These are phyloP conservation scores for Cladosporium halotolerans DNA, from an alignment of 2,329 filamentous ascomycete species.

Conservation along the genomic window DNA sequence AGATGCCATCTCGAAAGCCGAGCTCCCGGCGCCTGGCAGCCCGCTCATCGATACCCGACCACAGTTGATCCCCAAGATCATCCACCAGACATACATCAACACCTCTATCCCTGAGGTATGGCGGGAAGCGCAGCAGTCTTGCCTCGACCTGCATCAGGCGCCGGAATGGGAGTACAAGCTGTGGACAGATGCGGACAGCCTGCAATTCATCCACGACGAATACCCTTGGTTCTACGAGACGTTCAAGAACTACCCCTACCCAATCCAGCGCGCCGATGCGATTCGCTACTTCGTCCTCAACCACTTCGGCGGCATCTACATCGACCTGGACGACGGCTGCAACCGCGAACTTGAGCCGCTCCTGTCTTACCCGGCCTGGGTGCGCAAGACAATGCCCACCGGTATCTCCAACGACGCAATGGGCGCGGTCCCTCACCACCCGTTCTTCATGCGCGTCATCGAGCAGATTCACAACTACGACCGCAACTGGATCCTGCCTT, in stretches of 20 bases:
- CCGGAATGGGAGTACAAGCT: constrained; percentile 69
- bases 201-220: constrained; percentile 64
- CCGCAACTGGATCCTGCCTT: constrained; percentile 61
- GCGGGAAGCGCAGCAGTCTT: constrained; percentile 59
- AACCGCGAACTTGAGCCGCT: constrained; percentile 57
- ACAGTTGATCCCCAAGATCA: constrained; percentile 67
- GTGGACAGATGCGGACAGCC: constrained; percentile 66
- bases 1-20: constrained; percentile 60
- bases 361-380: constrained; percentile 64
- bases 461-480: constrained; percentile 62
- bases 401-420: constrained; percentile 78
- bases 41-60: constrained; percentile 47
- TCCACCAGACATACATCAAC: constrained; percentile 71
- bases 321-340: constrained; percentile 70
- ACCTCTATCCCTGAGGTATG: constrained; percentile 62
- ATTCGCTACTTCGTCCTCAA: constrained; percentile 72
- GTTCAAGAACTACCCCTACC: constrained; percentile 66
- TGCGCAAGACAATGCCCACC: constrained; percentile 65
- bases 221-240: constrained; percentile 67
- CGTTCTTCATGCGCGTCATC: constrained; percentile 66
- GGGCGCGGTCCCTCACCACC: constrained; percentile 65
- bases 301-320: constrained; percentile 73
- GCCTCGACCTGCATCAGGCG: constrained; percentile 54
- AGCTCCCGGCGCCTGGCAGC: constrained; percentile 60
- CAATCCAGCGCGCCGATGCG: constrained; percentile 71